Percentiles rank a stretch among this genome's conserved stretches.
Conservation (phyloP, 805 yeast genomes). For the Wickerhamomyces mucosus region DNA sequence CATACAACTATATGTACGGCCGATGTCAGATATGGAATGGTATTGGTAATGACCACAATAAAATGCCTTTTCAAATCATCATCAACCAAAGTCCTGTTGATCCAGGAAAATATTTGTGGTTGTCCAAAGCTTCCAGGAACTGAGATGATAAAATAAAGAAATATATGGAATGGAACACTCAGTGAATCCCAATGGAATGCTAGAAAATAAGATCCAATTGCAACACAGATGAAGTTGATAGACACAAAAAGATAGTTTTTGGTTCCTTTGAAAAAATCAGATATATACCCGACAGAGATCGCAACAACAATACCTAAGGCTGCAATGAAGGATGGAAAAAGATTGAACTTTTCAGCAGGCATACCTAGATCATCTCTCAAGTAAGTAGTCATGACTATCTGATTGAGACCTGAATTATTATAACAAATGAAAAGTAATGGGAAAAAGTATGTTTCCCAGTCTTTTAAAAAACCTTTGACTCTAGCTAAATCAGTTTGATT, state of each 20-base stretch:
- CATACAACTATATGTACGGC: constrained; percentile 30
- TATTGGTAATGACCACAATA: constrained; percentile 28
- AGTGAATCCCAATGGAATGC: constrained; percentile 32
- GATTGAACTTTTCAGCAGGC: constrained; percentile 24
- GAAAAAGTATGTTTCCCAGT: constrained; percentile 26
- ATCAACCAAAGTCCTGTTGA: constrained; percentile 30
- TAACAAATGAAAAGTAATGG: constrained; percentile 31
- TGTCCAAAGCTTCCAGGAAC: constrained; percentile 43
- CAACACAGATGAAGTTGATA: constrained; percentile 29
- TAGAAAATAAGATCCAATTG: constrained; percentile 33
- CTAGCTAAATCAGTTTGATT: constrained; percentile 35
- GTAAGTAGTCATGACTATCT: constrained; percentile 33
- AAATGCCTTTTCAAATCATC: constrained; percentile 19
- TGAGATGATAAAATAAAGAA: constrained; percentile 36
- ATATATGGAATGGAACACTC: constrained; percentile 36
- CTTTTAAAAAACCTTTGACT: constrained; percentile 29
- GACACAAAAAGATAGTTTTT: constrained; percentile 29
- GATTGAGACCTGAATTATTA: constrained; percentile 15
- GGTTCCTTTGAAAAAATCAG: constrained; percentile 25
- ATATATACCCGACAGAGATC: constrained; percentile 23
- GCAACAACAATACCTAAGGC: constrained; percentile 29
- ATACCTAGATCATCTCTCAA: constrained; percentile 26
- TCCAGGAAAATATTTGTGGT: constrained; percentile 47
- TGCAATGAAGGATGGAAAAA: constrained; percentile 27
- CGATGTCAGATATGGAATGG: constrained; percentile 29